phyloP scores from a whole-genome alignment of 192 early-diverging fungal species.

The Rhizoclosmatium globosum region DNA sequence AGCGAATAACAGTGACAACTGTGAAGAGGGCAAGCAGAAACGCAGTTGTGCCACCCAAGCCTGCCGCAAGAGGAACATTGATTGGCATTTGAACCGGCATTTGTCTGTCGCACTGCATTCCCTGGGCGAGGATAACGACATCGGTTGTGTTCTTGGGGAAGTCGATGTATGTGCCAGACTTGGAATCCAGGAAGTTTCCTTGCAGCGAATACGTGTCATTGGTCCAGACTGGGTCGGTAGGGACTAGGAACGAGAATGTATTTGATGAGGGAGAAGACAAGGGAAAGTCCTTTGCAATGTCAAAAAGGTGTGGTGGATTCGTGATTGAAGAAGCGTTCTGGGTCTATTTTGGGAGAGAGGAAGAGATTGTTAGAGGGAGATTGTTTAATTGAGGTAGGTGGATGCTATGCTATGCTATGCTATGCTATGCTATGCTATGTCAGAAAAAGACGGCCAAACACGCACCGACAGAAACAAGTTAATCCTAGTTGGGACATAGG shows the following conservation, averaged over 20 bases:
- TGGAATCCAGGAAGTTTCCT: not conserved
- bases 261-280: not conserved
- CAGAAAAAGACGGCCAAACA: not conserved
- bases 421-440: not conserved
- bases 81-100: not conserved
- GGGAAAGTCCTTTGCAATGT: not conserved
- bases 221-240: not conserved
- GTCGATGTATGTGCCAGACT: not conserved
- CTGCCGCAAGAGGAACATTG: constrained; percentile 24
- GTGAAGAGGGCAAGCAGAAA: not conserved
- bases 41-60: not conserved
- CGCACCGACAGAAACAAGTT: not conserved
- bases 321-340: too few relatives aligned
- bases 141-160: constrained; percentile 6
- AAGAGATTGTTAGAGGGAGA: not conserved
- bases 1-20: constrained; percentile 6
- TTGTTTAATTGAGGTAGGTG: not conserved
- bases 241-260: not conserved
- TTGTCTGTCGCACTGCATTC: not conserved
- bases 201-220: not conserved
- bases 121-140: not conserved
- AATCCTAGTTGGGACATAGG: not conserved
- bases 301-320: not conserved
- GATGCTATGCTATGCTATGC: not conserved
- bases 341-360: not conserved